These are phyloP conservation scores for Nannochloris sp. DNA, from an alignment of 139 green algal species.

Conservation along the genomic window DNA sequence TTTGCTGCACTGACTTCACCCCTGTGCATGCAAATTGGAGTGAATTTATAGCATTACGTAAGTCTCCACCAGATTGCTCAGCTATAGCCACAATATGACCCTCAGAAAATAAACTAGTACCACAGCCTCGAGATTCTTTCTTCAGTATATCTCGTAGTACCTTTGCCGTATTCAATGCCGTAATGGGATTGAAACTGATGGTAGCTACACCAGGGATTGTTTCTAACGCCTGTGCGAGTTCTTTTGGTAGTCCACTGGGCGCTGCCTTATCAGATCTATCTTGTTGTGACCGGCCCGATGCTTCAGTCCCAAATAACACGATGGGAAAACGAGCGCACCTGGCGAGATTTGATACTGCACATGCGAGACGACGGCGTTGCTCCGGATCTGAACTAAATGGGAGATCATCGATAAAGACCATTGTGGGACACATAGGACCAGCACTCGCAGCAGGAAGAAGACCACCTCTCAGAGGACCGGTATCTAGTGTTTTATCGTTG, in stretches of 20 bases:
- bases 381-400: conserved; percentile 40
- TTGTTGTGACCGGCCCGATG: conserved; percentile 8
- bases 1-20: not conserved
- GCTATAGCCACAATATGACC: conserved; percentile 22
- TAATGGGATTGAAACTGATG: conserved; percentile 66
- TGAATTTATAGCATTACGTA: conserved; percentile 32
- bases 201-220: conserved; percentile 18
- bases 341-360: conserved; percentile 38
- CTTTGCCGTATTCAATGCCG: conserved; percentile 10
- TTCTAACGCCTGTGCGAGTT: conserved; percentile 45
- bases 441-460: conserved; percentile 43
- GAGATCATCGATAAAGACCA: conserved; percentile 69
- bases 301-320: conserved; percentile 49
- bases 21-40: conserved; percentile 35
- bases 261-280: not conserved
- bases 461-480: too few species aligned
- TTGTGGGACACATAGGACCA: conserved; percentile 19
- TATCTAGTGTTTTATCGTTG: too few species aligned
- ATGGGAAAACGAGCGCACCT: conserved; percentile 35
- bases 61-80: conserved; percentile 28
- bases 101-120: conserved; percentile 5
- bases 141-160: conserved; percentile 19
- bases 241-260: conserved; percentile 5
- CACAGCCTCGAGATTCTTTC: conserved; percentile 6
- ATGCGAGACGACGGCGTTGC: conserved; percentile 36